phyloP scores from a whole-genome alignment of 148 eudicot species.

The Amaranthus cruentus region DNA sequence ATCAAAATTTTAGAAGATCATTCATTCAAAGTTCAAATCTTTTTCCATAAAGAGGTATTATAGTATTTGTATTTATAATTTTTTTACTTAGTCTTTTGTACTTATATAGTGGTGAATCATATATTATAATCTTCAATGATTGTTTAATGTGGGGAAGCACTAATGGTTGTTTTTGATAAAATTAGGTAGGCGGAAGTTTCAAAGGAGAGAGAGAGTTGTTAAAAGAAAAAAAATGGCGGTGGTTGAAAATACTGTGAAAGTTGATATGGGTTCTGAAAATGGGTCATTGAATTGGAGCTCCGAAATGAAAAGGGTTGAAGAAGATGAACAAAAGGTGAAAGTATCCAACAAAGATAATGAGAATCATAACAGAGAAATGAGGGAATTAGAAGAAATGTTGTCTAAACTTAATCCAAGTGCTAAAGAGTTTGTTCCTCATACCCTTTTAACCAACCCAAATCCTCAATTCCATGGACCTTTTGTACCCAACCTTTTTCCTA shows the following conservation, averaged over 20 bases:
- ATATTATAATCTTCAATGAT: background rate
- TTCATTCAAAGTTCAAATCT: too few species aligned
- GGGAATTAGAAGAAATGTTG: conserved; percentile 33
- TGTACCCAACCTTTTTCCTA: background rate
- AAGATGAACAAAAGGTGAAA: background rate
- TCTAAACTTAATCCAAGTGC: conserved; percentile 41
- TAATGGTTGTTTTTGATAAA: background rate
- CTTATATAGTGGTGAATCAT: too few species aligned
- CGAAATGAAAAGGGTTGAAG: background rate
- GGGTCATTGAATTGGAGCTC: conserved; percentile 12
- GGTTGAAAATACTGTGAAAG: conserved; percentile 9
- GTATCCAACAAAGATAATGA: background rate
- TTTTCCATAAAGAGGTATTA: background rate
- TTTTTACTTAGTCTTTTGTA: background rate
- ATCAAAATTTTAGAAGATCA: too few species aligned
- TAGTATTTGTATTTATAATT: background rate
- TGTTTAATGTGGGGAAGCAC: background rate
- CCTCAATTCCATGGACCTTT: background rate
- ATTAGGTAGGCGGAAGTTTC: conserved; percentile 18
- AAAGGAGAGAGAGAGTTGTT: conserved; percentile 14
- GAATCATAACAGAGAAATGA: conserved; percentile 26
- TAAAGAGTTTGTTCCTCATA: conserved; percentile 34
- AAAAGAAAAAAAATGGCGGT: conserved; percentile 4
- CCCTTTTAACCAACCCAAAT: too few species aligned
- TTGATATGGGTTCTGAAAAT: conserved; percentile 1